Percentiles rank a stretch among this genome's conserved stretches.
Conservation (phyloP, 306 rosid species). For the Lathyrus aphaca region DNA sequence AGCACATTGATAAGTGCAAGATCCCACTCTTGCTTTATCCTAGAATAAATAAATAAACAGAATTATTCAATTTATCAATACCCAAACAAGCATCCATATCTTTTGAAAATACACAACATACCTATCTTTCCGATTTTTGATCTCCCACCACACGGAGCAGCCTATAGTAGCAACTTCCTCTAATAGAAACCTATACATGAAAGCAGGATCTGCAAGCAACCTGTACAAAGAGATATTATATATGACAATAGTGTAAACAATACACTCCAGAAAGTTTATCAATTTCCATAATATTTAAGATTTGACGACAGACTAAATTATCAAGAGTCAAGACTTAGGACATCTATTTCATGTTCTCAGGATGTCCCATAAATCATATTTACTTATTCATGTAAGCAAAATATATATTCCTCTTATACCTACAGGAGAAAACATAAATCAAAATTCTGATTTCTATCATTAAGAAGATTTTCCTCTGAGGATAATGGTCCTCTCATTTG, state of each 20-base stretch:
- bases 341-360: constrained; percentile 22
- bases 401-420: constrained; percentile 13
- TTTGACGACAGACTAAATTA: constrained; percentile 19
- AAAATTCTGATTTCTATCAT: constrained; percentile 6
- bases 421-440: constrained; percentile 6
- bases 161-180: constrained; percentile 89
- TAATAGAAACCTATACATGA: constrained; percentile 74
- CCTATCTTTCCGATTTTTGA: constrained; percentile 91
- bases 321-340: constrained; percentile 5
- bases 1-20: constrained; percentile 92
- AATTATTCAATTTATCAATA: constrained; percentile 33
- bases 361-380: constrained; percentile 12
- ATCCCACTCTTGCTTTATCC: constrained; percentile 99
- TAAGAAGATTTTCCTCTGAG: background rate
- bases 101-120: constrained; percentile 37
- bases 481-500: background rate
- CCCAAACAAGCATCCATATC: constrained; percentile 30
- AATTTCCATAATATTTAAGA: constrained; percentile 14
- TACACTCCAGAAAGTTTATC: constrained; percentile 18
- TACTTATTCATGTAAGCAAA: constrained; percentile 24
- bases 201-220: constrained; percentile 98
- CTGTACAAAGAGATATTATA: constrained; percentile 53
- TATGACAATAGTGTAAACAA: constrained; percentile 5
- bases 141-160: constrained; percentile 89
- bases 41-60: constrained; percentile 42